A percentile compares a stretch with the other conserved stretches of the same genome.
These are phyloP conservation scores for Metarhizium guizhouense DNA, from an alignment of 2,329 filamentous ascomycete species.

Conservation along the genomic window DNA sequence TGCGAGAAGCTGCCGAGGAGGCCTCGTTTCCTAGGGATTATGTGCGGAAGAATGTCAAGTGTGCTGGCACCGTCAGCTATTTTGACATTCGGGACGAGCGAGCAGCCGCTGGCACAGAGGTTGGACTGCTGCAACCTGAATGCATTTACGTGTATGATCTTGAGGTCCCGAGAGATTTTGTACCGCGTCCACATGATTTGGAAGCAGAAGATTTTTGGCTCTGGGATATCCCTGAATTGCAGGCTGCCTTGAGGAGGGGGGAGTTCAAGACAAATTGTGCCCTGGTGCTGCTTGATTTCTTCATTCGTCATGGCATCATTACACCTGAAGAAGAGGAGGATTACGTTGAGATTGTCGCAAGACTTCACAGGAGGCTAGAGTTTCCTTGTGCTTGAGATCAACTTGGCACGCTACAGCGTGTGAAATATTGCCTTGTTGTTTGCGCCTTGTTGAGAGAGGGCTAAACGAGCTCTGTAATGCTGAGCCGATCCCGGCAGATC, in stretches of 20 bases:
- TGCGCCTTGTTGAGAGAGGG: too few relatives aligned
- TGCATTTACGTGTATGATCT: neutral
- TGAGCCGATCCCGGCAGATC: too few relatives aligned
- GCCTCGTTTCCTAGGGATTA: neutral
- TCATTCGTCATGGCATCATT: neutral
- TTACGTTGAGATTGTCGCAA: too few relatives aligned
- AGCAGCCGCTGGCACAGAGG: neutral
- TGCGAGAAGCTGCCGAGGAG: neutral
- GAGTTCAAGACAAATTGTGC: neutral
- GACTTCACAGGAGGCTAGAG: too few relatives aligned
- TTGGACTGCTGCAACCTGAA: neutral
- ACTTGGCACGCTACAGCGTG: too few relatives aligned
- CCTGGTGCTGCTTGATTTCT: neutral
- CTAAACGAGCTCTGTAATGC: too few relatives aligned
- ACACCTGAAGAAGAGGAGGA: neutral
- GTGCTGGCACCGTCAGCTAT: neutral
- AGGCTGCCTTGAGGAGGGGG: neutral
- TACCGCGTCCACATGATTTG: too few relatives aligned
- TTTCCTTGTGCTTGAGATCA: too few relatives aligned
- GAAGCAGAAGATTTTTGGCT: neutral
- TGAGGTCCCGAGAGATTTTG: neutral
- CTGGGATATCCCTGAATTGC: neutral
- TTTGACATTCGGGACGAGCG: neutral
- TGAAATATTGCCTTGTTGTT: too few relatives aligned
- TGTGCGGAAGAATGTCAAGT: neutral